Percentiles rank a stretch among this genome's conserved stretches.
These are phyloP conservation scores for Sapria himalayana DNA, from an alignment of 345 rosid genomes.

Conservation along the genomic window DNA sequence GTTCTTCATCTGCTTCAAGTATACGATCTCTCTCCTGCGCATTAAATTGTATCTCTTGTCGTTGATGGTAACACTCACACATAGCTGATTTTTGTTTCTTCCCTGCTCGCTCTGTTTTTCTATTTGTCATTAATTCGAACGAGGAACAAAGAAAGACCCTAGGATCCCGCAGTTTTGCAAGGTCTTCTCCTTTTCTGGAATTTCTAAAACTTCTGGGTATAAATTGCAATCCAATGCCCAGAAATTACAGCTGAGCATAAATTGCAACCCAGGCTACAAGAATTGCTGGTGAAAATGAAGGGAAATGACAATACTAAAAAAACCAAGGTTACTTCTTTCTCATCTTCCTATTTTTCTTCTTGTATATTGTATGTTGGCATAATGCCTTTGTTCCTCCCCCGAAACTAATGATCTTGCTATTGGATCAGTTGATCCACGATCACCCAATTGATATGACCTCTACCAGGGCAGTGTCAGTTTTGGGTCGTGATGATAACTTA, in stretches of 20 bases:
- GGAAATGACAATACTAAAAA: slow-evolving; percentile 65
- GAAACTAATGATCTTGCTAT: too few relatives aligned
- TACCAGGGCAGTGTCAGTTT: neutral
- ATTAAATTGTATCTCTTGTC: slow-evolving; percentile 18
- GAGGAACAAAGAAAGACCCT: too few relatives aligned
- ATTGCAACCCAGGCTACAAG: slow-evolving; percentile 22
- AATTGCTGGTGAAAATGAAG: slow-evolving; percentile 39
- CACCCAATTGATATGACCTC: too few relatives aligned
- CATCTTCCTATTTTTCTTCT: neutral
- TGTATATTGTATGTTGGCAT: neutral
- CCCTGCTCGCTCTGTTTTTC: slow-evolving; percentile 7
- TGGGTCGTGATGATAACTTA: slow-evolving; percentile 7
- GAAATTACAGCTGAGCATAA: too few relatives aligned
- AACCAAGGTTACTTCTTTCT: slow-evolving; percentile 48
- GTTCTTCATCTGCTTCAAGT: slow-evolving; percentile 50
- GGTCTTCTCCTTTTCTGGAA: too few relatives aligned
- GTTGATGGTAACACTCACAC: slow-evolving; percentile 9
- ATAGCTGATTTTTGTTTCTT: slow-evolving; percentile 13
- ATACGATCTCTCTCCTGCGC: slow-evolving; percentile 54
- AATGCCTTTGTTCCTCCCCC: too few relatives aligned
- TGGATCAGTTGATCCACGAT: too few relatives aligned
- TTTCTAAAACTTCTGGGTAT: too few relatives aligned
- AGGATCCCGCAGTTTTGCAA: too few relatives aligned
- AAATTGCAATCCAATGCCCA: too few relatives aligned
- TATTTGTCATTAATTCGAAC: too few relatives aligned